Base-by-base conservation (phyloP, 192 early-diverging fungal genomes). In the Podila verticillata region DNA sequence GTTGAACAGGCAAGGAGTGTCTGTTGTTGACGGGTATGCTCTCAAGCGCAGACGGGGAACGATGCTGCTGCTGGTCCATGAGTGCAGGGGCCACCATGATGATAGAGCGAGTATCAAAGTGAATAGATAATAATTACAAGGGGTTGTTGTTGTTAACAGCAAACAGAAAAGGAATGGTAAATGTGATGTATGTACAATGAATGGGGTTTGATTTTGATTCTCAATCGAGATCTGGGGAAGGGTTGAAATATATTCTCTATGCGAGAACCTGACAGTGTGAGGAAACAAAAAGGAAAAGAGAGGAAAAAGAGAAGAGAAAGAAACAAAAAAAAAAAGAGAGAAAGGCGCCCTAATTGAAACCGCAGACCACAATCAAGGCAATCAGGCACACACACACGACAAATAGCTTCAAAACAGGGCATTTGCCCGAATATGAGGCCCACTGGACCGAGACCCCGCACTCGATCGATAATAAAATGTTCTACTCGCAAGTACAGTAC, bases 41-140 rank as follows among this genome's bases (percentile, higher is more conserved):
- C 39, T 44, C 39, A 44, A 44, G 39, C 39, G 51, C 20, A 54
- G 51, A 24, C 24, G 22, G 17, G 24, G 51, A 44, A 44, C 39
- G 39, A 4, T 17, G 20, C 24, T 54, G 51, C 51, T 54, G 51
- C 51, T 54, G 51, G 51, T 54, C 51, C 51, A 24, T 26, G 51
- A 54, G 51, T 24, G 51, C 51, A 24, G 51, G 51, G 51, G 51
- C 51, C 51, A 54, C 51, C 51, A 54, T 54, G 20, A 54, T 26
- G 51, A 7, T 54, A 54, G 51, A 26, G 51, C 51, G 51, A 54
- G 51, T 24, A 54, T 12, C 39, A 44, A 44, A 44, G 39, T 15
- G 39, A 17, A 44, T 44, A 44, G 1, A 17, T 44, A 15, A 44
- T 44, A n/a, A n/a, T 44, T 44, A 44, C 39, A 44, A 15, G 13